A percentile compares a stretch with the other conserved stretches of the same genome.
Conservation (phyloP, 2,329 filamentous ascomycete genomes). For the Fusarium sp. region DNA sequence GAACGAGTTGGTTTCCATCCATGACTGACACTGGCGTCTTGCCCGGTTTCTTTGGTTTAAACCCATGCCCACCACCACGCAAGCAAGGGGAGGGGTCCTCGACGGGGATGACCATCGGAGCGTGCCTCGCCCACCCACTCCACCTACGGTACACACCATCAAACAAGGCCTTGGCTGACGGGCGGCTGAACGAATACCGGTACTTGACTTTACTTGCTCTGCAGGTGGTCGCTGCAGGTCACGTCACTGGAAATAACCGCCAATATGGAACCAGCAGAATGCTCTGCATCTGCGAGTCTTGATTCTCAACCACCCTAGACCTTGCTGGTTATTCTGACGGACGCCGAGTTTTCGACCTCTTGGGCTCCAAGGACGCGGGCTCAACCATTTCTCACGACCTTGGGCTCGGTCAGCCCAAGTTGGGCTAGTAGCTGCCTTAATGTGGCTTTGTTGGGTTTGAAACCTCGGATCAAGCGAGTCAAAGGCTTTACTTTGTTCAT, state of each 20-base stretch:
- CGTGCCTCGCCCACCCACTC: constrained; percentile 36
- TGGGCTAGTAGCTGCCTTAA: neutral
- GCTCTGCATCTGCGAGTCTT: neutral
- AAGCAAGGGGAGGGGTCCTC: constrained; percentile 38
- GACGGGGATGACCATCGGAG: constrained; percentile 35
- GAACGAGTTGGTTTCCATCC: constrained; percentile 14
- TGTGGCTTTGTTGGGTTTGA: constrained; percentile 28
- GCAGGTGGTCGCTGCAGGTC: neutral
- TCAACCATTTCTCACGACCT: neutral
- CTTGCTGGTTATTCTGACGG: neutral
- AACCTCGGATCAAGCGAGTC: constrained; percentile 3
- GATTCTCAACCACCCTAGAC: neutral
- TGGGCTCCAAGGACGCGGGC: constrained; percentile 1
- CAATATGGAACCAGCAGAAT: neutral
- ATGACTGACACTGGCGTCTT: constrained; percentile 35
- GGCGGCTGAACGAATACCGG: neutral
- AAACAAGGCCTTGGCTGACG: constrained; percentile 3
- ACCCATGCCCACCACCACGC: constrained; percentile 36
- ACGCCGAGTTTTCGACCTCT: neutral
- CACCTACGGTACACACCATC: constrained; percentile 27
- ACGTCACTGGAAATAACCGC: neutral
- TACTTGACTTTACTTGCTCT: neutral
- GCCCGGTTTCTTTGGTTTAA: constrained; percentile 43
- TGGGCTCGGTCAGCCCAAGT: neutral
- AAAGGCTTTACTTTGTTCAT: neutral